phyloP scores from a whole-genome alignment of 2,329 filamentous ascomycete species.

The Exophiala dermatitidis region DNA sequence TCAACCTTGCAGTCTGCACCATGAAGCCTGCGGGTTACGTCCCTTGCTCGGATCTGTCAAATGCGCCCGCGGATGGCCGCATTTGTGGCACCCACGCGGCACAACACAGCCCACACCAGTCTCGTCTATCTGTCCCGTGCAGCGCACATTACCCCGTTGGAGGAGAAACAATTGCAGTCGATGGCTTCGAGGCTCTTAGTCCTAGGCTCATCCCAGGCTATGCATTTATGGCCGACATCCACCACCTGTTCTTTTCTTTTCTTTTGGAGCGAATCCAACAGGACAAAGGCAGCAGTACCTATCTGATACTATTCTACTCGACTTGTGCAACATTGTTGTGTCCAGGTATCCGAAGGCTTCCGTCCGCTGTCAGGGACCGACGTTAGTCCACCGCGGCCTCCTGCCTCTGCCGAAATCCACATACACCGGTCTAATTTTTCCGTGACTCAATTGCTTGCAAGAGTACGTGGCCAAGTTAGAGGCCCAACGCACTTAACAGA shows the following conservation, averaged over 20 bases:
- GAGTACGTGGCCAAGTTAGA: not conserved
- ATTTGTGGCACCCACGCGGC: conserved; percentile 3
- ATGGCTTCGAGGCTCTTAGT: conserved; percentile 9
- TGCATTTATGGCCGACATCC: not conserved
- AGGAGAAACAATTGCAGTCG: too few relatives aligned
- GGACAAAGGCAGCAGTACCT: not conserved
- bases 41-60: conserved; percentile 8
- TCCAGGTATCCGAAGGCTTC: conserved; percentile 1
- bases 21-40: not conserved
- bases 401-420: not conserved
- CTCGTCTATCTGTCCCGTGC: not conserved
- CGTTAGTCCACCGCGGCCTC: conserved; percentile 1
- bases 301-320: not conserved
- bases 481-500: too few relatives aligned
- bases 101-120: not conserved
- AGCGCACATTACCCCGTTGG: not conserved
- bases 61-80: conserved; percentile 3
- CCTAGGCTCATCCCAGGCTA: conserved; percentile 8
- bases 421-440: not conserved
- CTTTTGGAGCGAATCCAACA: not conserved
- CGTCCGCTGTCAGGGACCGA: conserved; percentile 17
- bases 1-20: not conserved
- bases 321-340: conserved; percentile 7
- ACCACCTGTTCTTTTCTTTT: not conserved
- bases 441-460: not conserved